These are phyloP conservation scores for Phytomonas francai DNA, from an alignment of 208 protist genomes.

Conservation along the genomic window DNA sequence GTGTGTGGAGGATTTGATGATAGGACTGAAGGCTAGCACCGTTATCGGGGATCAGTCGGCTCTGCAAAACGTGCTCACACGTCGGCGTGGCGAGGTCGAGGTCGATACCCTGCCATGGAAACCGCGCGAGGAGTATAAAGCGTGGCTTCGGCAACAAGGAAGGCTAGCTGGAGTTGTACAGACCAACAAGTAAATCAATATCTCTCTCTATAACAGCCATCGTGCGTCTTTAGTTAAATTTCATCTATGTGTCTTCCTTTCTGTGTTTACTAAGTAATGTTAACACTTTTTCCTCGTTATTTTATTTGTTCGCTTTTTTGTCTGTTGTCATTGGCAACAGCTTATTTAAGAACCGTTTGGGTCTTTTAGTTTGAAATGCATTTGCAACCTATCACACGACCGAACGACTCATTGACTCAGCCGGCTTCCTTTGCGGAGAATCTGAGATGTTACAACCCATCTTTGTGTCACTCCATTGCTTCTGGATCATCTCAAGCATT, in stretches of 20 bases:
- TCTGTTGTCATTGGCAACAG: neutral
- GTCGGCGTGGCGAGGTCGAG: slow-evolving; percentile 48
- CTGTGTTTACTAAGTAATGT: neutral
- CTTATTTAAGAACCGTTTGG: neutral
- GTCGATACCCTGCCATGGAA: slow-evolving; percentile 55
- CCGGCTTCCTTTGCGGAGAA: neutral
- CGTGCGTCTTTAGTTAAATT: neutral
- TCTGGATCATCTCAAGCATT: neutral
- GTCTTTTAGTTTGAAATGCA: neutral
- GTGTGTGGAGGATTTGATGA: slow-evolving; percentile 62
- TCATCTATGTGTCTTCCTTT: neutral
- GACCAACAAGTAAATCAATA: neutral
- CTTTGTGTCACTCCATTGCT: neutral
- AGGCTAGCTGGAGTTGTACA: slow-evolving; percentile 17
- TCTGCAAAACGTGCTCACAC: slow-evolving; percentile 24
- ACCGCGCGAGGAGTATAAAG: slow-evolving; percentile 51
- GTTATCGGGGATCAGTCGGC: slow-evolving; percentile 27
- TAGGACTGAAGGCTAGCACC: slow-evolving; percentile 36
- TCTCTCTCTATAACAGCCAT: neutral
- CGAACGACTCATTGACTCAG: neutral
- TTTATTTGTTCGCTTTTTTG: neutral
- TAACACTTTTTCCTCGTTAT: neutral
- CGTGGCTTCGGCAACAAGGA: slow-evolving; percentile 51
- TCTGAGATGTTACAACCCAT: neutral
- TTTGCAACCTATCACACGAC: neutral